Conservation (phyloP, 2,329 filamentous ascomycete genomes). For the Xylariaceae sp. region DNA sequence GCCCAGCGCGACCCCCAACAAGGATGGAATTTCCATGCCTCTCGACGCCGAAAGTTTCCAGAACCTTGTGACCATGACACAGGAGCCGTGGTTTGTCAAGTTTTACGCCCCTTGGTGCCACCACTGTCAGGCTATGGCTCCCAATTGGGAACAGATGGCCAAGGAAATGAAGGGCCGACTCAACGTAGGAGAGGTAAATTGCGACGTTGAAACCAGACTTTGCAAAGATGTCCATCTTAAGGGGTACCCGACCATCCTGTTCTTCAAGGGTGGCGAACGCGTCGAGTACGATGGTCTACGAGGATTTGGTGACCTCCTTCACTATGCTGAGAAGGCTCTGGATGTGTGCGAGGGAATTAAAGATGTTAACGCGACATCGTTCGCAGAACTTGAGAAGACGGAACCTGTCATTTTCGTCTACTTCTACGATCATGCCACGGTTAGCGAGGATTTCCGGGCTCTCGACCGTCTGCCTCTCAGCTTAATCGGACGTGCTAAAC, state of each 20-base stretch:
- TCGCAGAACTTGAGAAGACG: constrained; percentile 80
- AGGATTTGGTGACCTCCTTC: constrained; percentile 82
- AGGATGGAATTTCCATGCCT: constrained; percentile 65
- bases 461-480: constrained; percentile 81
- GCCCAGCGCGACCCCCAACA: constrained; percentile 60
- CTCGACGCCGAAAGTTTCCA: constrained; percentile 85
- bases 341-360: constrained; percentile 70
- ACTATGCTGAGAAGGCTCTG: constrained; percentile 80
- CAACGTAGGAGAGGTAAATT: constrained; percentile 95
- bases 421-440: constrained; percentile 95
- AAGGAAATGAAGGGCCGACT: constrained; percentile 86
- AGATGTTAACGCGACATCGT: constrained; percentile 70
- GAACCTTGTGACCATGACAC: constrained; percentile 74
- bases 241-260: constrained; percentile 83
- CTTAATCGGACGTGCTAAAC: constrained; percentile 82
- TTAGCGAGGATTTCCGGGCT: constrained; percentile 83
- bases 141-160: constrained; percentile 83
- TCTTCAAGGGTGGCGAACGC: constrained; percentile 86
- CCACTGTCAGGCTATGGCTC: constrained; percentile 89
- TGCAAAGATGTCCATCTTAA: constrained; percentile 83
- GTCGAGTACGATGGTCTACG: constrained; percentile 91
- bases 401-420: constrained; percentile 97
- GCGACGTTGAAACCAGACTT: constrained; percentile 76
- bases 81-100: constrained; percentile 97
- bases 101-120: constrained; percentile 98